A percentile compares a stretch with the other conserved stretches of the same genome.
Evolutionary conservation across 2,329 filamentous ascomycete species (phyloP).

Genomic region (Trichoderma arundinaceum): DNA sequence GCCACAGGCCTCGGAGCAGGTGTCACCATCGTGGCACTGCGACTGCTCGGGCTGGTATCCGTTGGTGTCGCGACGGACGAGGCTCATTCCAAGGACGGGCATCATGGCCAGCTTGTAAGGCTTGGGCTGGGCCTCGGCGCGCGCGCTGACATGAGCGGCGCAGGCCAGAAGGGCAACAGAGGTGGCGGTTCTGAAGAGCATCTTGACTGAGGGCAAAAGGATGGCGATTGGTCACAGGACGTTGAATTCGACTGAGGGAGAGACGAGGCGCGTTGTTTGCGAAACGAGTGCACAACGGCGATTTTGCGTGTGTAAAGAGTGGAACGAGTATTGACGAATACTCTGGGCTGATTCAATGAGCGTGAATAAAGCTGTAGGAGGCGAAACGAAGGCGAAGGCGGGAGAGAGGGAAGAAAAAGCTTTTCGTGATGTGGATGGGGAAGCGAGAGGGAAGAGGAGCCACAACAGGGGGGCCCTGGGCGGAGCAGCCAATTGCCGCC

Average conservation of each 20-base stretch:
- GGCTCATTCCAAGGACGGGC: conserved; percentile 48
- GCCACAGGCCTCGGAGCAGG: conserved; percentile 63
- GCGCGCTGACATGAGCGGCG: conserved; percentile 42
- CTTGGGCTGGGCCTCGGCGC: conserved; percentile 36
- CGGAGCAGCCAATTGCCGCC: conserved; percentile 21
- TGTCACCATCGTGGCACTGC: conserved; percentile 55
- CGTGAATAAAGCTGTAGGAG: conserved; percentile 30
- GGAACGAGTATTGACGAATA: conserved; percentile 41
- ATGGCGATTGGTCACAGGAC: conserved; percentile 4
- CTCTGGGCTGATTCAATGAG: conserved; percentile 35
- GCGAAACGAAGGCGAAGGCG: conserved; percentile 14
- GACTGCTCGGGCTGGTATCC: conserved; percentile 58
- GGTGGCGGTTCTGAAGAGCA: conserved; percentile 46
- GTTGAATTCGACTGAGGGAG: neutral
- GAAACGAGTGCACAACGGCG: conserved; percentile 28
- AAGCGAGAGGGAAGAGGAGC: conserved; percentile 29
- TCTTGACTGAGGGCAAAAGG: conserved; percentile 37
- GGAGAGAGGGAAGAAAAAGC: conserved; percentile 25
- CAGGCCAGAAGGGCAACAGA: conserved; percentile 46
- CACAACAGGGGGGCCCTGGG: neutral
- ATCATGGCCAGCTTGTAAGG: conserved; percentile 49
- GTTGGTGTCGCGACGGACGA: conserved; percentile 51
- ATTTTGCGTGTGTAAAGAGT: conserved; percentile 34
- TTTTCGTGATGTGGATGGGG: conserved; percentile 29
- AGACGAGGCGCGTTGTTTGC: conserved; percentile 14